phyloP scores from a whole-genome alignment of 1,284 basidiomycete species.

The Ustilago trichophora region DNA sequence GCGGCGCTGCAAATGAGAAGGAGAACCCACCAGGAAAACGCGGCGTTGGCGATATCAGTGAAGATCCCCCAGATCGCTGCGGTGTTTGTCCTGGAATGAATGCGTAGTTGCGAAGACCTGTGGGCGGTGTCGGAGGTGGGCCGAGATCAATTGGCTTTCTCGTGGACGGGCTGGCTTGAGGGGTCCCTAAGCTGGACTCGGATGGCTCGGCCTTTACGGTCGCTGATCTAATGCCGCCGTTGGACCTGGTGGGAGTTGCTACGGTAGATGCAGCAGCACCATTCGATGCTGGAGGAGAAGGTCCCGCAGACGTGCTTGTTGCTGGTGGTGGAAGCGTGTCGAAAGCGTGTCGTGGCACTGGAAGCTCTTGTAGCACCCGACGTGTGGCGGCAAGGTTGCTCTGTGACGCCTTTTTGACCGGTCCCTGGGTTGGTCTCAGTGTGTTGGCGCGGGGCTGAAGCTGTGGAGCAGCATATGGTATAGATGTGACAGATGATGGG shows the following conservation, averaged over 20 bases:
- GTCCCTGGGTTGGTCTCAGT: background rate
- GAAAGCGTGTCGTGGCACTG: slow-evolving; percentile 24
- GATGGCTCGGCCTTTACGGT: slow-evolving; percentile 12
- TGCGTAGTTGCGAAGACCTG: slow-evolving; percentile 27
- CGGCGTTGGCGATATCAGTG: slow-evolving; percentile 23
- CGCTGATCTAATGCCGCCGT: too few relatives aligned
- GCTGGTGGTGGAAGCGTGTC: background rate
- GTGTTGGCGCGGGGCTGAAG: background rate
- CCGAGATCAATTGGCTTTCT: slow-evolving; percentile 3
- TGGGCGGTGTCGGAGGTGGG: slow-evolving; percentile 26
- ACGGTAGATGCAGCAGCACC: background rate
- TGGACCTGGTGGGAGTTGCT: background rate
- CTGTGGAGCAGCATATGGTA: background rate
- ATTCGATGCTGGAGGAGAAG: background rate
- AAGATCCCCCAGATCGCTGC: slow-evolving; percentile 9
- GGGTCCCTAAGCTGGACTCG: background rate
- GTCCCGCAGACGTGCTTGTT: background rate
- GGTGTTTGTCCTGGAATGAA: slow-evolving; percentile 34
- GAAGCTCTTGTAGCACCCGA: slow-evolving; percentile 26
- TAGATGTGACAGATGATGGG: slow-evolving; percentile 1
- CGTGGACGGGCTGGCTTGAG: background rate
- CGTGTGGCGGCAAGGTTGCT: slow-evolving; percentile 15
- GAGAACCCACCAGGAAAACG: slow-evolving; percentile 35
- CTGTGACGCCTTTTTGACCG: slow-evolving; percentile 10
- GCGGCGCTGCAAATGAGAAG: slow-evolving; percentile 12